Evolutionary conservation across 2,329 filamentous ascomycete species (phyloP).

Genomic region (Cadophora gregata): DNA sequence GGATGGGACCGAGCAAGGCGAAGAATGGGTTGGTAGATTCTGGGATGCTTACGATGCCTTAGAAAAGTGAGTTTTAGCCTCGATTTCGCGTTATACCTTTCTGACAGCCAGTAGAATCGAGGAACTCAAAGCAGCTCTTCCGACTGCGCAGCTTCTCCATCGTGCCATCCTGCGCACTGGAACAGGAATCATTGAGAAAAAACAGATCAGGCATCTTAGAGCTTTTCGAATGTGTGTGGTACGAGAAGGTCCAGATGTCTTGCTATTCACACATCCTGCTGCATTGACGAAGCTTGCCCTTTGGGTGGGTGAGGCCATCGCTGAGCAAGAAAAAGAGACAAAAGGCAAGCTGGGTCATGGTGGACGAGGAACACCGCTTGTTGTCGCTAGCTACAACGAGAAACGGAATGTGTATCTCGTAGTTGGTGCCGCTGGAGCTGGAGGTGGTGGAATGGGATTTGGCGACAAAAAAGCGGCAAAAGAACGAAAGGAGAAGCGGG

Average conservation of each 20-base stretch:
- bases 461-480: constrained; percentile 70
- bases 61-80: constrained; percentile 60
- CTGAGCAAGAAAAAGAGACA: constrained; percentile 82
- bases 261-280: constrained; percentile 90
- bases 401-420: constrained; percentile 87
- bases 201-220: constrained; percentile 88
- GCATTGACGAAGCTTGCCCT: constrained; percentile 91
- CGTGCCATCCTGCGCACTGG: constrained; percentile 93
- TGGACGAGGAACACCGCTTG: constrained; percentile 79
- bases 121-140: constrained; percentile 75
- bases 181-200: constrained; percentile 88
- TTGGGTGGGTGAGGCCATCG: constrained; percentile 92
- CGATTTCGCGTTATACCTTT: neutral
- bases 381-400: constrained; percentile 90
- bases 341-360: constrained; percentile 73
- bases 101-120: constrained; percentile 66
- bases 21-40: constrained; percentile 71
- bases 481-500: constrained; percentile 66
- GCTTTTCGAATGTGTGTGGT: constrained; percentile 96
- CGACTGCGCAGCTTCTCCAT: constrained; percentile 86
- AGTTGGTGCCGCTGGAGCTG: constrained; percentile 88
- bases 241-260: constrained; percentile 89
- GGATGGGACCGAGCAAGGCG: constrained; percentile 54
- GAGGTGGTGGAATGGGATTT: constrained; percentile 68
- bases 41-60: constrained; percentile 77